Base-by-base conservation (phyloP, 1,284 basidiomycete species). In the Schizophyllum amplum region DNA sequence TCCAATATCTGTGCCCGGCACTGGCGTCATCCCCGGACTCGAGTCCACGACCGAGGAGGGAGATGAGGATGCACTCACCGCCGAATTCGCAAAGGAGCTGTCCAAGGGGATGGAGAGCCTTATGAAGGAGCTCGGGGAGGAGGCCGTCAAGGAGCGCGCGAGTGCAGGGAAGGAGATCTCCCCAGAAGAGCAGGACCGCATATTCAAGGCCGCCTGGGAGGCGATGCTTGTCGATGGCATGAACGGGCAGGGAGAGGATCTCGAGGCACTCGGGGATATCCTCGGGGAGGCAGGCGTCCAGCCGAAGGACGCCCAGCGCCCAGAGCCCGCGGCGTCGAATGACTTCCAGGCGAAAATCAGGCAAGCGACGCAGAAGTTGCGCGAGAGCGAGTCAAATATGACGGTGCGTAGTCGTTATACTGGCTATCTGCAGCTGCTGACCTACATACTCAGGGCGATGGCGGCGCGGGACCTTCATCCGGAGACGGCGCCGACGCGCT, bases 101-200 rank as follows among this genome's bases (percentile, higher is more conserved):
- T 83, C 86, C 5, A 77, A 81, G 66, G 88, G 84, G 26, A 96
- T 98, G 93, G 90, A 93, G 67, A 75, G 75, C n/a, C 77, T 97
- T 51, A 83, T 97, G 76, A 78, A 79, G 21, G 87, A 86, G 65
- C 76, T 96, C 17, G 33, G 33, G 2, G 73, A 70, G 11, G 71
- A 69, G 4, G 72, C 71, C 26, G 68, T 71, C 20, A 65, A 65
- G n/a, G 67, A 47, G 55, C 57, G 20, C 61, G 57, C 56, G 7
- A 60, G 22, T 54, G 55, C 24, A 27, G 57, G 57, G 11, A 58
- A 64, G 55, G 68, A 70, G 15, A 50, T 50, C 55, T 69, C 62
- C 24, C 33, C 33, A 17, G 69, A 69, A 33, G 71, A 77, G 47
- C 70, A 72, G 53, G 71, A 75, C 61, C 71, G 65, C 65, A 73